Base-by-base conservation (phyloP, 495 filamentous ascomycete genomes). In the Aspergillus ostianus region DNA sequence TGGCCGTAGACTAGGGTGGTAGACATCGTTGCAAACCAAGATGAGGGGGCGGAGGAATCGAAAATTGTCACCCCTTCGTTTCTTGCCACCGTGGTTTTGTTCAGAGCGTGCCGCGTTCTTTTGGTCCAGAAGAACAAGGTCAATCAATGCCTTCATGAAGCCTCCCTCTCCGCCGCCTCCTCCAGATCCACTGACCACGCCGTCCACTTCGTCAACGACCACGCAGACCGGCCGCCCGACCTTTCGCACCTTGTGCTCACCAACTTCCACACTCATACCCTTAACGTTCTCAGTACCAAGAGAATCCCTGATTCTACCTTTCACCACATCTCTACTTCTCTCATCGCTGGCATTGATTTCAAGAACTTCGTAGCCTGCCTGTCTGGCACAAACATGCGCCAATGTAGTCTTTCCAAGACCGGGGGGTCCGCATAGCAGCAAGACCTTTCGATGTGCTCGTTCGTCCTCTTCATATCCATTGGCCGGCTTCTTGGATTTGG, bases 271-370 rank as follows among this genome's bases (percentile, higher is more conserved):
- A 54, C 87, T 85, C 45, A 92, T 85, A 19, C 86, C 89, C 70
- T 90, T 93, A 63, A 98, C 92, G 57, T 90, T 94, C 71, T 97
- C 93, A 1, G 93, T 98, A 0, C 89, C 90, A 23, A 97, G 79
- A 64, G 89, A 90, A 60, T 95, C 93, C 56, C 87, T 82, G 51
- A 98, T 96, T 36, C 92, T 82, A 8, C 90, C 92, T 68, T 90
- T 92, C 32, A 98, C 95, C 17, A 98, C 90, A 72, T 97, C 96
- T 71, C 92, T 96, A 79, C 92, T 97, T 64, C 94, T 84, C 15
- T 91, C 89, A 71, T 98, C 94, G 68, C 92, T 97, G 8, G 94
- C 94, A 66, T 98, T 98, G 75, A 86, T 95, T 73, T 98, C 94
- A 59, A 97, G 82, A 4, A 96, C 89, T 65, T 97, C 93, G 68